A percentile compares a stretch with the other conserved stretches of the same genome.
Conservation (phyloP, 2,329 filamentous ascomycete genomes). For the Rutstroemia sp. region DNA sequence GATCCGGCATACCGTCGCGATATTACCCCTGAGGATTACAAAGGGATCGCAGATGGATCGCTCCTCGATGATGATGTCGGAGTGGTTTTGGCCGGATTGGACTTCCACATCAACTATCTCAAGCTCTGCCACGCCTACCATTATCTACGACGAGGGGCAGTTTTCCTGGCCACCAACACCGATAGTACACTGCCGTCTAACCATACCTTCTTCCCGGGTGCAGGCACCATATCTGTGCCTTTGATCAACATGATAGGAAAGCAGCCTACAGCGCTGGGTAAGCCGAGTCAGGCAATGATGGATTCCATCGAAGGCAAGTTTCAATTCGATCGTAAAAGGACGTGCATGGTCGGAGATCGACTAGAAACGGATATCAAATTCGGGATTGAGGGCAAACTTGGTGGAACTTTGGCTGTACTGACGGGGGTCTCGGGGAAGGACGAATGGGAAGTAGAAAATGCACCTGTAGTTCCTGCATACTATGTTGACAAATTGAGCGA, state of each 20-base stretch:
- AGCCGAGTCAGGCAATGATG: slow-evolving; percentile 99
- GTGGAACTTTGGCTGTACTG: slow-evolving; percentile 83
- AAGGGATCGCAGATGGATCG: slow-evolving; percentile 65
- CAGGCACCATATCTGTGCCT: slow-evolving; percentile 73
- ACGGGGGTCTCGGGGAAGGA: slow-evolving; percentile 84
- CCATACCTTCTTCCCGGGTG: slow-evolving; percentile 81
- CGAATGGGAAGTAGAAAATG: slow-evolving; percentile 66
- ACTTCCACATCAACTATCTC: slow-evolving; percentile 93
- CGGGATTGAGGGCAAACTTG: slow-evolving; percentile 81
- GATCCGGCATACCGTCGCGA: slow-evolving; percentile 72
- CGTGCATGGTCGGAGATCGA: slow-evolving; percentile 94
- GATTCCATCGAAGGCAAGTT: slow-evolving; percentile 97
- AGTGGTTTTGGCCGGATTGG: slow-evolving; percentile 80
- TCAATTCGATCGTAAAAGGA: slow-evolving; percentile 70
- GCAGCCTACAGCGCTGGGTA: slow-evolving; percentile 74
- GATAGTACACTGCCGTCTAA: slow-evolving; percentile 84
- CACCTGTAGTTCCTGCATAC: slow-evolving; percentile 64
- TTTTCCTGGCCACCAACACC: slow-evolving; percentile 87
- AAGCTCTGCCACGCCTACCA: slow-evolving; percentile 81
- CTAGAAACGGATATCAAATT: slow-evolving; percentile 96
- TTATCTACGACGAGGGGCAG: slow-evolving; percentile 74
- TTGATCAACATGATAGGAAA: slow-evolving; percentile 64
- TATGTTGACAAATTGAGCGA: slow-evolving; percentile 85
- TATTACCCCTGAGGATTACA: slow-evolving; percentile 74
- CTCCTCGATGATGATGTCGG: slow-evolving; percentile 81